Evolutionary conservation across 352 stramenopile species (phyloP).

Genomic region (Thraustochytrium sp.): DNA sequence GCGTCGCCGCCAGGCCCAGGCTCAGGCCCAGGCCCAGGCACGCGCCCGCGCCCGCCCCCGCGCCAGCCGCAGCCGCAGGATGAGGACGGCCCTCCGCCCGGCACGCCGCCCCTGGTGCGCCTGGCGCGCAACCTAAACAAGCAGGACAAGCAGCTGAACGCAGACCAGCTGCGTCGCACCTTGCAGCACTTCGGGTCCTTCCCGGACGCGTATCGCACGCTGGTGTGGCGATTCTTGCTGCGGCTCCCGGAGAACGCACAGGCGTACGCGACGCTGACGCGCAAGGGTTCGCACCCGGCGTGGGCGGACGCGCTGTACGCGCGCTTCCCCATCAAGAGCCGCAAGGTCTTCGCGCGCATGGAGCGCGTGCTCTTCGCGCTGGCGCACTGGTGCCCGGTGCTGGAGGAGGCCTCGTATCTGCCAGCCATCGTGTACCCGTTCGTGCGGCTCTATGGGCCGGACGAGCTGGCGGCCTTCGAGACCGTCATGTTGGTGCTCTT

Average conservation of each 20-base stretch:
- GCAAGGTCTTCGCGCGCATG: conserved; percentile 65
- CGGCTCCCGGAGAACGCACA: conserved; percentile 70
- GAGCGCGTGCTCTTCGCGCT: conserved; percentile 71
- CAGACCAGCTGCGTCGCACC: conserved; percentile 36
- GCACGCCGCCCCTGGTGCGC: neutral
- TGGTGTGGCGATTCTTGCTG: conserved; percentile 74
- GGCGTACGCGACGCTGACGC: conserved; percentile 64
- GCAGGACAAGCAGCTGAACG: neutral
- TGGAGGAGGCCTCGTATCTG: conserved; percentile 71
- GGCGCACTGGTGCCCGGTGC: conserved; percentile 80
- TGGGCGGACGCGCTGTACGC: conserved; percentile 61
- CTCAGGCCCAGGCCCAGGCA: neutral
- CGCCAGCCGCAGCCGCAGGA: neutral
- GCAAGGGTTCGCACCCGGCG: conserved; percentile 67
- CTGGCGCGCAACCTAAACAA: neutral
- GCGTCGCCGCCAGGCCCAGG: neutral
- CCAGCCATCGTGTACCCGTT: conserved; percentile 77
- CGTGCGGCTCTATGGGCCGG: conserved; percentile 60
- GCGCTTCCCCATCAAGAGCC: conserved; percentile 69
- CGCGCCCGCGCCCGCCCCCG: too few relatives aligned
- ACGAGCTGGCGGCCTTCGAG: conserved; percentile 81
- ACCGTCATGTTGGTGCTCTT: conserved; percentile 71
- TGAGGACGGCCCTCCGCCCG: neutral
- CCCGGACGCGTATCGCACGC: conserved; percentile 68
- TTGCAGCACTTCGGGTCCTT: conserved; percentile 67